Evolutionary conservation across 148 eudicot species (phyloP), one percentile per base, ranked within the genome.

Genomic region (Rhododendron vialii): DNA sequence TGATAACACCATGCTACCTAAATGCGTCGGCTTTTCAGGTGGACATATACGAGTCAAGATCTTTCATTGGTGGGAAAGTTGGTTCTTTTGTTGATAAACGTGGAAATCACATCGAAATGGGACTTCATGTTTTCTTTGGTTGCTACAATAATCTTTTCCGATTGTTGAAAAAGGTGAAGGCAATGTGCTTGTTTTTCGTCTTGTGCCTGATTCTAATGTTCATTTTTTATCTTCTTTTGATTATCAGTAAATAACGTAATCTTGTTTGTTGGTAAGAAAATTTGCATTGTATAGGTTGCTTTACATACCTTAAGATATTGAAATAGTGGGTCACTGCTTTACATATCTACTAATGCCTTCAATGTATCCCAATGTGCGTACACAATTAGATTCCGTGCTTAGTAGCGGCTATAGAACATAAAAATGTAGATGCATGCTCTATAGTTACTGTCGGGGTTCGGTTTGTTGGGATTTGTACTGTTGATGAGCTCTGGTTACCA

Each of bases 51-150:
- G 99, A 97, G 85, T 95, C 99, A 47, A 93, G 99, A 94, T 43
- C 95, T 86, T 97, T 97, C 86, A 94, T 97, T 87, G 99, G 99
- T 73, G 99, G 99, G 57, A 97, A 97, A 89, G 99, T 95, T 85
- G 99, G 99, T 63, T 97, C 99, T 22, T 97, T 94, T 86, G 95
- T 95, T 85, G 99, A 97, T 90, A 95, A 84, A 94, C 88, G 87
- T 59, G 99, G 99, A 86, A 97, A 97, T 82, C 99, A 97, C 88
- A 90, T 97, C 81, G 99, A 97, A 88, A 97, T 97, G 99, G 99
- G 99, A 82, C 87, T 97, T 83, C 99, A 97, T 87, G 99, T 97
- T 65, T 97, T 97, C 92, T 97, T 97, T 87, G 99, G 99, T 80
- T 97, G 99, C 95, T 97, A 97, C 83, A 95, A 91, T 88, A 97